Percentiles rank a stretch among this genome's conserved stretches.
These are phyloP conservation scores for Chalciporus sp. DNA, from an alignment of 1,284 basidiomycete species.

Conservation along the genomic window DNA sequence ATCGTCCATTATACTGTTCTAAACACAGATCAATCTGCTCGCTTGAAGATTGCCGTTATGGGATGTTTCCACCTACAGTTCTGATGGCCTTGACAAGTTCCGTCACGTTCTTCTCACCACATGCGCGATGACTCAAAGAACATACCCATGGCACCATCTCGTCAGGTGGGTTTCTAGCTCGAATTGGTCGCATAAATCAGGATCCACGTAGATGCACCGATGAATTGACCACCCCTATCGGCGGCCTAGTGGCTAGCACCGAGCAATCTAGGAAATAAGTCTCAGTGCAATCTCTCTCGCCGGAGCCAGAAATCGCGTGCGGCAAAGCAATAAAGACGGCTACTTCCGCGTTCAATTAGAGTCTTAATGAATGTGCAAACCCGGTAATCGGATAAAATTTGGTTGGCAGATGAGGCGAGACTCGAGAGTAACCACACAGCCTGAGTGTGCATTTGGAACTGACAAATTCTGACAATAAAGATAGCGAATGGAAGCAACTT, in stretches of 20 bases:
- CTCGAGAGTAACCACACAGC: conserved; percentile 16
- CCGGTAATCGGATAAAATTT: conserved; percentile 10
- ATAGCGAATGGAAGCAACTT: conserved; percentile 6
- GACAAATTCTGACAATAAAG: conserved; percentile 5
- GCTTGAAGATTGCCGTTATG: neutral
- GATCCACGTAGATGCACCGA: neutral
- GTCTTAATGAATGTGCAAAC: neutral
- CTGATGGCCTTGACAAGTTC: neutral
- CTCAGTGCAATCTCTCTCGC: neutral
- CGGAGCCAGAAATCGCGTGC: neutral
- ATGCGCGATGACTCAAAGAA: neutral
- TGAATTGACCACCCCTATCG: neutral
- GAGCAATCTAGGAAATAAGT: neutral
- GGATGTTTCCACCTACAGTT: neutral
- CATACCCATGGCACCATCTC: neutral
- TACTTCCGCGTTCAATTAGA: conserved; percentile 4
- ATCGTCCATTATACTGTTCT: conserved; percentile 3
- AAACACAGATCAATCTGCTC: neutral
- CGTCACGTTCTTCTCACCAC: neutral
- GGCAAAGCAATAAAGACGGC: conserved; percentile 2
- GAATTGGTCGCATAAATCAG: neutral
- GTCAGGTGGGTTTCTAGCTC: neutral
- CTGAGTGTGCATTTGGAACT: conserved; percentile 1
- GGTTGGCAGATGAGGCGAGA: conserved; percentile 12
- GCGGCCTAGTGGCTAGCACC: neutral